A percentile compares a stretch with the other conserved stretches of the same genome.
Evolutionary conservation across 148 eudicot species (phyloP).

Genomic region (Spergularia marina): DNA sequence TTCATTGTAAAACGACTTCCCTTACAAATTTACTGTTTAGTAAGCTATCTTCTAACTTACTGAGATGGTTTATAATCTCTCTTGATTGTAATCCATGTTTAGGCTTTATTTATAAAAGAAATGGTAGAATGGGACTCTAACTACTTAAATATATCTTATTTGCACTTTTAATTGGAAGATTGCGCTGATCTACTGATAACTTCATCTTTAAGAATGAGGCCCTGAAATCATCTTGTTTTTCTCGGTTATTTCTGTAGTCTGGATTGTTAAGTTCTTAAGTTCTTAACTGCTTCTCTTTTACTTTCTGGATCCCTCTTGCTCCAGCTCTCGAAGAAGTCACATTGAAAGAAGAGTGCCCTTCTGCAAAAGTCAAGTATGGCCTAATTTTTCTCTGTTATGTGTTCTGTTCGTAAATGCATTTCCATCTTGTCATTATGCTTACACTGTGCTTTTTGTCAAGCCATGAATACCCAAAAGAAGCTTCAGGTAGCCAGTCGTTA

Average conservation of each 20-base stretch:
- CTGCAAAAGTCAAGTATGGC: conserved; percentile 65
- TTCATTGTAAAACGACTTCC: not conserved
- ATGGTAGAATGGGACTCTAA: not conserved
- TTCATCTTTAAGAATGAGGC: not conserved
- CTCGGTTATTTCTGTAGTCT: not conserved
- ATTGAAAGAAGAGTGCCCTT: conserved; percentile 52
- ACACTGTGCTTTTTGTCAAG: conserved; percentile 38
- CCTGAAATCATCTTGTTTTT: not conserved
- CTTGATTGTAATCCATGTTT: not conserved
- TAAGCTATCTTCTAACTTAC: not conserved
- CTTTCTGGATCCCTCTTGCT: conserved; percentile 31
- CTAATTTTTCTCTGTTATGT: conserved; percentile 5
- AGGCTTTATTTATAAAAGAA: not conserved
- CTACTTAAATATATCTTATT: not conserved
- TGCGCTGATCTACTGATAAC: not conserved
- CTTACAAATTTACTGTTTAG: not conserved
- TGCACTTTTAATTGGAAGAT: not conserved
- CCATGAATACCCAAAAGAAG: conserved; percentile 61
- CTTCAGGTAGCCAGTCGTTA: conserved; percentile 46
- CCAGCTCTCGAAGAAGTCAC: conserved; percentile 46
- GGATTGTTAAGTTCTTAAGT: not conserved
- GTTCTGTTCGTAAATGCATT: conserved; percentile 8
- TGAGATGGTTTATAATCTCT: not conserved
- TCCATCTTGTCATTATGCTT: conserved; percentile 17
- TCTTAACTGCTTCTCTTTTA: not conserved